These are phyloP conservation scores for Paxillus ammoniavirescens DNA, from an alignment of 768 basidiomycete genomes.

Conservation along the genomic window DNA sequence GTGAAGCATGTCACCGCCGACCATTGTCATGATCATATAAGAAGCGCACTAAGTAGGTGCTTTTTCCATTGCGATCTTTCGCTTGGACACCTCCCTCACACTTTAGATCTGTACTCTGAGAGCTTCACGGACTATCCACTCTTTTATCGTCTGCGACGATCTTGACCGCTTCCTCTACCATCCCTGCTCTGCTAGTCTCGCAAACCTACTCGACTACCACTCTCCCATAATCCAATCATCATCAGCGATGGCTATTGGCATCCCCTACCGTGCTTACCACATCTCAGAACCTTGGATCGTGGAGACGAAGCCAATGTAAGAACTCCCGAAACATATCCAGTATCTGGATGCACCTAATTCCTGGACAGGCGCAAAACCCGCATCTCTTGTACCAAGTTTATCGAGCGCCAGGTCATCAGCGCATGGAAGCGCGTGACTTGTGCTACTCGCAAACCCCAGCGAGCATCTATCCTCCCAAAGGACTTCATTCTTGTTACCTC, in stretches of 20 bases:
- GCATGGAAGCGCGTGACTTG: slow-evolving; percentile 64
- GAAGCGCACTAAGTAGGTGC: not conserved
- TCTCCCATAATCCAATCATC: slow-evolving; percentile 5
- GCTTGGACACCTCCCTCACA: not conserved
- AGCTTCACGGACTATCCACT: slow-evolving; percentile 22
- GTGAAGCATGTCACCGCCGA: not conserved
- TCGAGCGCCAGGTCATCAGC: slow-evolving; percentile 58
- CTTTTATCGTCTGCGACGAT: slow-evolving; percentile 29
- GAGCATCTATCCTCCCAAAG: slow-evolving; percentile 52
- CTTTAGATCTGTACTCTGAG: slow-evolving; percentile 18
- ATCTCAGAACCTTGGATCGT: slow-evolving; percentile 26
- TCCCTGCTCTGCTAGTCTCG: not conserved
- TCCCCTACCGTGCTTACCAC: slow-evolving; percentile 14
- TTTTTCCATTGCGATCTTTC: slow-evolving; percentile 1
- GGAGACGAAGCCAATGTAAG: slow-evolving; percentile 26
- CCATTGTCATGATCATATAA: slow-evolving; percentile 26
- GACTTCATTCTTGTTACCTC: slow-evolving; percentile 63
- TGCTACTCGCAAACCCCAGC: slow-evolving; percentile 48
- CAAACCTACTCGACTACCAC: not conserved
- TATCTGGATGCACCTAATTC: not conserved
- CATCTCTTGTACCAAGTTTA: slow-evolving; percentile 40
- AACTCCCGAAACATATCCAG: not conserved
- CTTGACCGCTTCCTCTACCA: not conserved
- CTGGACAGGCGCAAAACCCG: slow-evolving; percentile 20
- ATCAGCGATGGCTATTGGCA: slow-evolving; percentile 2